Conservation (phyloP, 176 grass and related monocot species). For the Raddia distichophylla region DNA sequence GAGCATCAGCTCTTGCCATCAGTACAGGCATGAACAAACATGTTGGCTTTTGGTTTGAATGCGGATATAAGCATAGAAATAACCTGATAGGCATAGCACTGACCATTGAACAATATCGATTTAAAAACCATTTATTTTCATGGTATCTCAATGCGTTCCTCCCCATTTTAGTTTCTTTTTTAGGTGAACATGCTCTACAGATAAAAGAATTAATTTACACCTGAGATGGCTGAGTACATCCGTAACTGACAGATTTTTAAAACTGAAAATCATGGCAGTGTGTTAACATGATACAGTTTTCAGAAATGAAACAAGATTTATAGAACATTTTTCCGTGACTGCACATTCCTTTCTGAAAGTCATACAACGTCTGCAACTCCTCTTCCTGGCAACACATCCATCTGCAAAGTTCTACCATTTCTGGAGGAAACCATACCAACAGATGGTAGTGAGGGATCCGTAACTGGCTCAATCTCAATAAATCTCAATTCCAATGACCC, state of each 20-base stretch:
- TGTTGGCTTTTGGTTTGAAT: not conserved
- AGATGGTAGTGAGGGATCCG: constrained; percentile 57
- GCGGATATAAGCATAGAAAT: constrained; percentile 3
- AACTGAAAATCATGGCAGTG: constrained; percentile 32
- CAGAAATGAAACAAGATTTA: constrained; percentile 14
- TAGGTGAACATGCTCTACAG: constrained; percentile 30
- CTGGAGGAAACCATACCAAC: constrained; percentile 58
- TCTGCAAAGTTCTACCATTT: constrained; percentile 57
- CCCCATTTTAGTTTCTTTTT: not conserved
- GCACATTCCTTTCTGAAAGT: constrained; percentile 9
- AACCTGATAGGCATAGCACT: not conserved
- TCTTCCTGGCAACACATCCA: constrained; percentile 60
- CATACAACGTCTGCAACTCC: constrained; percentile 69
- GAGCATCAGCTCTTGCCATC: not conserved
- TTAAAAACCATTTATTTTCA: constrained; percentile 3
- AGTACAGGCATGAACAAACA: not conserved
- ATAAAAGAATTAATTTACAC: constrained; percentile 33
- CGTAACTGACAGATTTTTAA: not conserved
- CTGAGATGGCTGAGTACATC: not conserved
- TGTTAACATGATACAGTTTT: constrained; percentile 31
- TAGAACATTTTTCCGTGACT: constrained; percentile 4
- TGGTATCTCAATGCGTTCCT: not conserved
- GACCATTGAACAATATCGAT: not conserved
- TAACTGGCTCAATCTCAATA: constrained; percentile 82
- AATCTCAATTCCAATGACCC: constrained; percentile 70